Percentiles rank a stretch among this genome's conserved stretches.
Evolutionary conservation across 768 basidiomycete genomes (phyloP).

Genomic region (Mycena alexandri): DNA sequence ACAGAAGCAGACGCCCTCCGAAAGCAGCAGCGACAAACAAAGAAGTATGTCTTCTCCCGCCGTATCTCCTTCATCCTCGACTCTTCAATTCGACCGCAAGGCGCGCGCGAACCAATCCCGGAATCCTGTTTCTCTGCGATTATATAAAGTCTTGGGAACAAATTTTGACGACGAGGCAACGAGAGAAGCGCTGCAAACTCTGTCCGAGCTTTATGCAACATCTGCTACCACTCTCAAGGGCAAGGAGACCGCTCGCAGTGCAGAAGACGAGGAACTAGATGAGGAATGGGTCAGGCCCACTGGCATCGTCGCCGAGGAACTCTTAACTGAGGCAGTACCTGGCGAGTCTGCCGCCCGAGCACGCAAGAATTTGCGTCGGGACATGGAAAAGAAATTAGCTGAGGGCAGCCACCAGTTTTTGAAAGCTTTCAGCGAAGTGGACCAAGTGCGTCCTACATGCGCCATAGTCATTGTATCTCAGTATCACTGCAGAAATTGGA

Average conservation of each 20-base stretch:
- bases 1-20: too few relatives aligned
- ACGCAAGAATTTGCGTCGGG: conserved; percentile 83
- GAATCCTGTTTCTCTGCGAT: conserved; percentile 85
- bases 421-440: conserved; percentile 87
- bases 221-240: conserved; percentile 44
- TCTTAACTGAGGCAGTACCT: conserved; percentile 52
- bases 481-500: conserved; percentile 77
- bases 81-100: conserved; percentile 35
- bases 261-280: conserved; percentile 51
- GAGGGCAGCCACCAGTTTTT: conserved; percentile 88
- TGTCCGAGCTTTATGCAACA: conserved; percentile 81
- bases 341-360: conserved; percentile 80
- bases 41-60: conserved; percentile 29
- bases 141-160: conserved; percentile 92
- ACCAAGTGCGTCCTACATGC: conserved; percentile 73
- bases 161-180: conserved; percentile 84
- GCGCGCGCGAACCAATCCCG: conserved; percentile 50
- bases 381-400: conserved; percentile 86
- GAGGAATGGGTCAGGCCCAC: conserved; percentile 40
- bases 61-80: conserved; percentile 27
- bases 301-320: conserved; percentile 33
- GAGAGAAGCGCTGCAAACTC: conserved; percentile 82
- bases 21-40: conserved; percentile 7
- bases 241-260: conserved; percentile 48
- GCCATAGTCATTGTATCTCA: conserved; percentile 20